Evolutionary conservation across 768 basidiomycete genomes (phyloP), one percentile per base, ranked within the genome.

Genomic region (Pleurotus tuoliensis): DNA sequence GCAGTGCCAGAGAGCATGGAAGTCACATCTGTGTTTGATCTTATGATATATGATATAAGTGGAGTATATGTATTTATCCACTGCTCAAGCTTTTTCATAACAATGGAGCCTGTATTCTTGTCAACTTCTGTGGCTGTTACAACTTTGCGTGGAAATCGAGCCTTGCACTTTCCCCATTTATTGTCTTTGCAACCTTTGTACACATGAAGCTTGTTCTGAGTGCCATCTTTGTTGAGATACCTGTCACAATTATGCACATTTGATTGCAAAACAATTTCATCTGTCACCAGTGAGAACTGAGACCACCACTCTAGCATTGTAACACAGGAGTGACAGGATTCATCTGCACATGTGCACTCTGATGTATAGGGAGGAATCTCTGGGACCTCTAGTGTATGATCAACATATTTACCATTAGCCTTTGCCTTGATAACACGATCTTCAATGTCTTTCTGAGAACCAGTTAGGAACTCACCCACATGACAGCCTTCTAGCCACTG

Each of bases 1-100:
- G 68, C 61, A 3, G 71, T 73, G 0, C 73, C 71, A 3, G 71
- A 73, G 4, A 68, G 46, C 3, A 74, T 48, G 46, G 63, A 63
- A 0, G 66, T 69, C 0, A 67, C 63, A 60, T 74, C 69, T 3
- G 70, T 66, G 27, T 75, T 75, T 30, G 67, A 69, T 2, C 69
- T 13, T 1, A 69, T 9, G 0, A 68, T 37, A 50, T 69, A 71
- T 2, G 70, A 63, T 1, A 73, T 5, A 1, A 52, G 15, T 2
- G 62, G 55, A 0, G 64, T 65, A n/a, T 67, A 62, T 0, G 59
- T 66, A 56, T 76, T 76, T 7, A 76, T 51, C 59, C 48, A 60
- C 2, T 62, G 15, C 55, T 76, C 73, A 3, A 47, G 34, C 41
- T 68, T 65, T 65, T 69, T 67, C 57, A 67, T 52, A 57, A 59